phyloP scores from a whole-genome alignment of 2,329 filamentous ascomycete genomes.

The Waltergamsia citrina region DNA sequence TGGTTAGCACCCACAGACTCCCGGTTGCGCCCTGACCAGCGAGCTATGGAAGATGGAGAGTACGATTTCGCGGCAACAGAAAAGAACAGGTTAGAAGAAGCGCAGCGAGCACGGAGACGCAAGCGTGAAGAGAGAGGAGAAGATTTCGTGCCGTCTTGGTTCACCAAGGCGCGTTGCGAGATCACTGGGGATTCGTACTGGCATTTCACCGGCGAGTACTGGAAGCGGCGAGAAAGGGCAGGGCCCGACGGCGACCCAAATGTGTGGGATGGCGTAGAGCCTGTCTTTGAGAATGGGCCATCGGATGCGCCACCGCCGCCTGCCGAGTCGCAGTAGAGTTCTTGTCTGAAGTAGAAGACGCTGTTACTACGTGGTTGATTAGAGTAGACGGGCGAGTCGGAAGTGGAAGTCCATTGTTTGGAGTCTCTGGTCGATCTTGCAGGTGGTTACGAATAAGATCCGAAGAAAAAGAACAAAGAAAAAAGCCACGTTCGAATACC shows the following conservation, averaged over 20 bases:
- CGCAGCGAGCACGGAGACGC: constrained; percentile 68
- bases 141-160: constrained; percentile 81
- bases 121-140: constrained; percentile 68
- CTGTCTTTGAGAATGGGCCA: constrained; percentile 48
- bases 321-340: not conserved
- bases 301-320: not conserved
- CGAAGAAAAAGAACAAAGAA: too few species aligned
- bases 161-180: constrained; percentile 60
- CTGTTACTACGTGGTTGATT: too few species aligned
- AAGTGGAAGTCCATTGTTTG: too few species aligned
- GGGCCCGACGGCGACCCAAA: constrained; percentile 45
- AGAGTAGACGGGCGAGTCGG: too few species aligned
- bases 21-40: constrained; percentile 83
- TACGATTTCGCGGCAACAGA: constrained; percentile 89
- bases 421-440: too few species aligned
- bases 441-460: too few species aligned
- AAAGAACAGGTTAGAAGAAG: constrained; percentile 91
- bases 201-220: constrained; percentile 84
- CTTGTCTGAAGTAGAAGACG: not conserved
- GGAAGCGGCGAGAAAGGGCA: constrained; percentile 62
- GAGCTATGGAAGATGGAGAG: constrained; percentile 97
- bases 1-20: constrained; percentile 89
- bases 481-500: too few species aligned
- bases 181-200: constrained; percentile 85
- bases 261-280: constrained; percentile 65